phyloP scores from a whole-genome alignment of 306 rosid genomes.

The barrel medic (Medicago truncatula) region DNA sequence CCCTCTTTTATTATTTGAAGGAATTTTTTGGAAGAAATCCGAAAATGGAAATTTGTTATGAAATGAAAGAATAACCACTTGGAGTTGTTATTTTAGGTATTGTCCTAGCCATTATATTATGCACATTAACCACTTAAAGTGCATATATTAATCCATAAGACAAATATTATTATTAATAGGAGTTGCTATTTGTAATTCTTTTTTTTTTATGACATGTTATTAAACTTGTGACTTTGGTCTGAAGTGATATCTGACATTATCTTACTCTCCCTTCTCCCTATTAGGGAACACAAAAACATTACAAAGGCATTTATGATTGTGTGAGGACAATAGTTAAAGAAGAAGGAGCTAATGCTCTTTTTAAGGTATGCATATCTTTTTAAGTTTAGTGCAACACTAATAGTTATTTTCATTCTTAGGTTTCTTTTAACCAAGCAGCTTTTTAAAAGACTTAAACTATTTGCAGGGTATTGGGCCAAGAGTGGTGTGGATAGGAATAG shows the following conservation, averaged over 20 bases:
- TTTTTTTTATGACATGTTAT: neutral
- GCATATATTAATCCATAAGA: too few species aligned
- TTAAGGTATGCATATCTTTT: slow-evolving; percentile 58
- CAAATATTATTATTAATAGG: neutral
- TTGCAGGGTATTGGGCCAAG: slow-evolving; percentile 77
- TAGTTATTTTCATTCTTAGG: neutral
- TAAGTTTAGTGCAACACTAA: slow-evolving; percentile 16
- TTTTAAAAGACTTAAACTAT: neutral
- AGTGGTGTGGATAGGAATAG: slow-evolving; percentile 83
- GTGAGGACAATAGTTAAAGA: slow-evolving; percentile 71
- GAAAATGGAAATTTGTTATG: neutral
- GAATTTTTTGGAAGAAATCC: neutral
- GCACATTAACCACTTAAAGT: too few species aligned
- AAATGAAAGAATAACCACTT: too few species aligned
- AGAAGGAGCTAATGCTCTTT: slow-evolving; percentile 73
- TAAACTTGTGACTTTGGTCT: slow-evolving; percentile 17
- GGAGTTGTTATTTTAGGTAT: too few species aligned
- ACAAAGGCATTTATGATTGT: slow-evolving; percentile 75
- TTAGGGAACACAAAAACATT: slow-evolving; percentile 73
- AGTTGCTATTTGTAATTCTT: neutral
- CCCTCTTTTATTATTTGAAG: slow-evolving; percentile 4
- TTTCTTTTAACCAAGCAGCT: slow-evolving; percentile 6
- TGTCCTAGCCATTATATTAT: too few species aligned
- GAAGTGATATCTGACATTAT: slow-evolving; percentile 6
- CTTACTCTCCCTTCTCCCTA: neutral